Base-by-base conservation (phyloP, 768 basidiomycete species). In the Lyophyllum semitale region DNA sequence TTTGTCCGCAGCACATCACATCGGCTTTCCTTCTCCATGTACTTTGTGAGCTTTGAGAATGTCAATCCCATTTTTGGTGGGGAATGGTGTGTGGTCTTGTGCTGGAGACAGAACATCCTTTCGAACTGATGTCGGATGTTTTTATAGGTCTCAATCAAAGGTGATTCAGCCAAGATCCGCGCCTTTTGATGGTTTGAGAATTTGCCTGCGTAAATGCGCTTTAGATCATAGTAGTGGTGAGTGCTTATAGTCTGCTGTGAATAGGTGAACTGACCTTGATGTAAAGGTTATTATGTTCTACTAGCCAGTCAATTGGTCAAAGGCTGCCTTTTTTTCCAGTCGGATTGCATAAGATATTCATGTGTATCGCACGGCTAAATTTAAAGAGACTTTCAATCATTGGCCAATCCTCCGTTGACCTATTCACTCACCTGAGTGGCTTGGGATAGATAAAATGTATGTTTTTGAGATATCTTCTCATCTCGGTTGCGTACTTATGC, bases 201-300 rank as follows among this genome's bases (percentile, higher is more conserved):
- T 30, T 13, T 56, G 54, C 17, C 37, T 44, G 27, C 58, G 61
- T 13, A 59, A 58, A 8, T 54, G 33, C 57, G 12, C 60, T 55
- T 54, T 60, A 48, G 0, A 53, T 53, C 5, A 49, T 33, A 42
- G 50, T 41, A 2, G 15, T 12, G 2, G n/a, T 32, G 33, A 30
- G 26, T 30, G 20, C 12, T 35, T 6, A 8, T 13, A 13, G 35
- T 4, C 12, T 4, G 4, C n/a, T 37, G 6, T 5, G n/a, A 13
- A 9, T 5, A 37, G 35, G 17, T 4, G 4, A 25, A 32, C 33
- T 40, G 2, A 52, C 53, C 57, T 63, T 59, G 8, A 42, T 60
- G 12, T 67, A 72, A 1, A 75, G 59, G 43, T 77, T 77, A 17
- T 69, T 65, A 2, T 65, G 49, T 45, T 77, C 75, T 0, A 71